Evolutionary conservation across 2,329 filamentous ascomycete species (phyloP).

Genomic region (Endocalyx cinctus): DNA sequence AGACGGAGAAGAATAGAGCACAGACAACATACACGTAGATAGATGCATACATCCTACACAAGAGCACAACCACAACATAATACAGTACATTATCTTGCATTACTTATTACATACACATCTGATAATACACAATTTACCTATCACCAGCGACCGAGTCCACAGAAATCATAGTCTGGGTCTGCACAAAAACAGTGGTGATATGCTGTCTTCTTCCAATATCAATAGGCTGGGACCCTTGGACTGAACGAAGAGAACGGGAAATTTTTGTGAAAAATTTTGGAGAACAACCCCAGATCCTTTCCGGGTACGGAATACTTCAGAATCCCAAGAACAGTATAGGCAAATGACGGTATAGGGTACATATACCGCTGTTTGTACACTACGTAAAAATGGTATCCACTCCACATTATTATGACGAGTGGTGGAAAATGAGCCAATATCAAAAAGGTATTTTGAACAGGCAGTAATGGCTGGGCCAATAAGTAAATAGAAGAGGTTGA

Average conservation of each 20-base stretch:
- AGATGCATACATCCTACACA: too few species aligned
- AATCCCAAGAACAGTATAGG: too few species aligned
- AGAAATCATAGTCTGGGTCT: too few species aligned
- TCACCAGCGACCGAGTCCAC: constrained; percentile 6
- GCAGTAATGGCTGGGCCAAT: too few species aligned
- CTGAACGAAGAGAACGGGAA: constrained; percentile 15
- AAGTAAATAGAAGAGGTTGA: too few species aligned
- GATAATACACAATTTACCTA: constrained; percentile 3
- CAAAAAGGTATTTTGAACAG: too few species aligned
- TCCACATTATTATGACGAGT: too few species aligned
- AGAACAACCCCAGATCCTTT: constrained; percentile 9
- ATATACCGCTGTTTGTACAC: too few species aligned
- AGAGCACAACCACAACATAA: constrained; percentile 11
- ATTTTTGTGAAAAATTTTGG: constrained; percentile 23
- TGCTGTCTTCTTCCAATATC: constrained; percentile 27
- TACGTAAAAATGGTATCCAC: too few species aligned
- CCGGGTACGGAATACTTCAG: too few species aligned
- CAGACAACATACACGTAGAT: constrained; percentile 12
- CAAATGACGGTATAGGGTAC: too few species aligned
- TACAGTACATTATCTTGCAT: constrained; percentile 12
- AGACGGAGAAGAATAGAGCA: constrained; percentile 20
- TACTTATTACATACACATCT: constrained; percentile 2
- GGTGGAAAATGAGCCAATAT: too few species aligned
- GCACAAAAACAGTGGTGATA: constrained; percentile 27
- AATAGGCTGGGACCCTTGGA: constrained; percentile 25